These are phyloP conservation scores for Pichia ethanolica DNA, from an alignment of 805 yeast genomes.

Conservation along the genomic window DNA sequence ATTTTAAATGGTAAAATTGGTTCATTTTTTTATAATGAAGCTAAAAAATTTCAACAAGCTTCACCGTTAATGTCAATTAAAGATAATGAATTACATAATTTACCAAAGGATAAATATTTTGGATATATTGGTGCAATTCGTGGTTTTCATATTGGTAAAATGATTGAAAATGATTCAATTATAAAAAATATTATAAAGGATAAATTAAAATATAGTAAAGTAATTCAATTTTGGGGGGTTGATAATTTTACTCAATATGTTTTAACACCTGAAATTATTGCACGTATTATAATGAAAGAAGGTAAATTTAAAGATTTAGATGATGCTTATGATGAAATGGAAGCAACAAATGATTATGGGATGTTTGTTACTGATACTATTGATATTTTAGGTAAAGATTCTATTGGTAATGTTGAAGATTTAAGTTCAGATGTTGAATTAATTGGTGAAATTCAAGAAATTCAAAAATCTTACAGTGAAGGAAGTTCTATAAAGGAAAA, in stretches of 20 bases:
- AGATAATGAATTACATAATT: constrained; percentile 36
- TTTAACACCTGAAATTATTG: constrained; percentile 54
- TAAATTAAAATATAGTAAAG: constrained; percentile 30
- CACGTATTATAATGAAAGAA: constrained; percentile 44
- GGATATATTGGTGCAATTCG: constrained; percentile 60
- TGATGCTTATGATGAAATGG: constrained; percentile 41
- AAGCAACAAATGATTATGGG: constrained; percentile 35
- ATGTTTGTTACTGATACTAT: constrained; percentile 26
- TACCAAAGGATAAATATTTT: constrained; percentile 42
- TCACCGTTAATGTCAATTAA: constrained; percentile 41
- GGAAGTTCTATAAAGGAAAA: no score
- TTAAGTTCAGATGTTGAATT: not conserved
- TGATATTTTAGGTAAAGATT: constrained; percentile 1
- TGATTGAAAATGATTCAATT: constrained; percentile 27
- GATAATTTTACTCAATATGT: constrained; percentile 50
- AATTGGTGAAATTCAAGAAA: not conserved
- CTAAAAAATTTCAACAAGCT: constrained; percentile 32
- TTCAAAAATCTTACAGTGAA: no score
- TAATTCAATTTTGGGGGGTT: constrained; percentile 54
- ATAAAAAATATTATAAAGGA: constrained; percentile 27
- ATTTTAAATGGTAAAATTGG: constrained; percentile 33
- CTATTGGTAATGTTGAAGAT: not conserved
- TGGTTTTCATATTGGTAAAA: constrained; percentile 41
- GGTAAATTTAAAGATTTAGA: constrained; percentile 28
- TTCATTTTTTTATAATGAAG: constrained; percentile 45